Conservation (phyloP, 140 eudicot genomes). For the Anethum foeniculum region DNA sequence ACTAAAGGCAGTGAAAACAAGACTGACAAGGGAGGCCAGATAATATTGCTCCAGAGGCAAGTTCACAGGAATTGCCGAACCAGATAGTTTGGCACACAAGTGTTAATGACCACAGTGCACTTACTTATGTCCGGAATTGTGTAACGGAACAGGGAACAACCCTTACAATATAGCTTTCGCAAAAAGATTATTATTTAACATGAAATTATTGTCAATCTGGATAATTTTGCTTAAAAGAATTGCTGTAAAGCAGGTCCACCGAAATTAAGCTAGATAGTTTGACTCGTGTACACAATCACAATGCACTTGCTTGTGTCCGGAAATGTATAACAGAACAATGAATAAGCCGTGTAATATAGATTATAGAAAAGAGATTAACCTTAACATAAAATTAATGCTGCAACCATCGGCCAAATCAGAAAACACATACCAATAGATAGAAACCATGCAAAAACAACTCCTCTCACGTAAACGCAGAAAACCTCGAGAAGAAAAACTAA, state of each 20-base stretch:
- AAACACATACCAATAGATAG: background rate
- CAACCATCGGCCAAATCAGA: background rate
- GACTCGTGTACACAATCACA: background rate
- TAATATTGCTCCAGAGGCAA: background rate
- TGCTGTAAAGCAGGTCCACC: background rate
- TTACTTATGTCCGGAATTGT: background rate
- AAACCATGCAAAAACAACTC: background rate
- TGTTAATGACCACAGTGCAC: background rate
- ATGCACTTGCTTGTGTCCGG: background rate
- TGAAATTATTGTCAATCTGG: background rate
- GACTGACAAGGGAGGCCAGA: background rate
- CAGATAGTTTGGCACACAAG: background rate
- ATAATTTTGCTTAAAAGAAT: background rate
- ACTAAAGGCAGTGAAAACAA: background rate
- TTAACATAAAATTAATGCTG: background rate
- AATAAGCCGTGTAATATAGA: background rate
- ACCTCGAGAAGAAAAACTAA: background rate
- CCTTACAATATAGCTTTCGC: background rate
- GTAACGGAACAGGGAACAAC: background rate
- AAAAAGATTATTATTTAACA: background rate
- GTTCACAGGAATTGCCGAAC: background rate
- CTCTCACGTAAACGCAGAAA: no score
- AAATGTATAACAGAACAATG: background rate
- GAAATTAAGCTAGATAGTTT: background rate
- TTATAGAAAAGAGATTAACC: no score